Evolutionary conservation across 2,329 filamentous ascomycete genomes (phyloP), one percentile per base, ranked within the genome.

Genomic region (Paraphaeosphaeria sporulosa): DNA sequence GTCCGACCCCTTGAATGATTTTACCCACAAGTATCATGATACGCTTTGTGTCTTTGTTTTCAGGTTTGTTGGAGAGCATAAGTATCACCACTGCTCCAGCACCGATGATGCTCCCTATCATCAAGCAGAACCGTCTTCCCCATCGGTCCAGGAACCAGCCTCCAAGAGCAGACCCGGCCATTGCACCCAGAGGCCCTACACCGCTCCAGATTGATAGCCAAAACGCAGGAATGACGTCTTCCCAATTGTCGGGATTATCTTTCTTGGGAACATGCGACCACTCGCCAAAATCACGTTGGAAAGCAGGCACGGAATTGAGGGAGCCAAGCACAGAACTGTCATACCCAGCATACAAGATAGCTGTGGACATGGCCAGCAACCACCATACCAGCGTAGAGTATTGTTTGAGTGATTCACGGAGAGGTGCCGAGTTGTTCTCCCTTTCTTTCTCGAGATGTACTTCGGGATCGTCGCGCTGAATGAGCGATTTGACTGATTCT

Each of bases 201-300:
- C 79, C 77, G 46, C 77, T 79, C 81, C 81, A 83, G 15, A 83
- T 70, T 0, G 79, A 77, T 8, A 83, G 71, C 81, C 81, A 83
- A 21, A 77, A 67, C 1, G 79, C 79, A 0, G 81, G 80, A 21
- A 68, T 64, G 23, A 81, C 75, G 32, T 52, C 34, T 55, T 64
- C 51, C 25, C 21, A 42, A 9, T 55, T 36, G 12, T 34, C 9
- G 15, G 40, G 21, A 21, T 48, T 38, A 12, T 19, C 34, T 15
- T 40, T 15, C 19, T 8, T 27, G 32, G 32, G 36, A 40, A 13
- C 5, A 27, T 38, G 32, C 17, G 12, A 43, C 9, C 23, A 58
- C 19, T 64, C 61, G 3, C 86, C 86, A 68, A 86, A 87, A 63
- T 86, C 82, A 17, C 73, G 68, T 46, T 55, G 52, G 23, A 46